These are phyloP conservation scores for Aquilaria agallochum DNA, from an alignment of 441 rosid species.

Conservation along the genomic window DNA sequence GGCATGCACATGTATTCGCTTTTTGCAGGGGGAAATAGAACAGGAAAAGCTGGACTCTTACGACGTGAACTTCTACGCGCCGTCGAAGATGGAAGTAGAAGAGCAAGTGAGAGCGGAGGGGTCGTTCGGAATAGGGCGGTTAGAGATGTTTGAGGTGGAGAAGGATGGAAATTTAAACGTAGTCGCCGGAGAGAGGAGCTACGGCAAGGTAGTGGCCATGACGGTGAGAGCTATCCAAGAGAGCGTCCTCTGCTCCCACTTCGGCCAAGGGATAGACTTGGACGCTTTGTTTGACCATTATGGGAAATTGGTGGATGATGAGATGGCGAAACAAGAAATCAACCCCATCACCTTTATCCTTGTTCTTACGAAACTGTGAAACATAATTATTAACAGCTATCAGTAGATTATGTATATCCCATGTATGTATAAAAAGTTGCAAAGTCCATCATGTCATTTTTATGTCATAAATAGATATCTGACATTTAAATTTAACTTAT, in stretches of 20 bases:
- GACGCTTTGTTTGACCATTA: conserved; percentile 57
- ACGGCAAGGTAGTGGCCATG: conserved; percentile 56
- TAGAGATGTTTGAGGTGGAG: conserved; percentile 48
- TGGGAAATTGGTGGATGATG: conserved; percentile 50
- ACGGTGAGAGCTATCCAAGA: conserved; percentile 86
- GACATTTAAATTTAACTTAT: too few species aligned
- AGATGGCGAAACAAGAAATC: conserved; percentile 51
- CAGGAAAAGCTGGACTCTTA: conserved; percentile 67
- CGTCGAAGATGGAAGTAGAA: conserved; percentile 64
- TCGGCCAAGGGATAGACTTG: conserved; percentile 54
- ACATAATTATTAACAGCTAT: too few species aligned
- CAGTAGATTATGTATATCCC: too few species aligned
- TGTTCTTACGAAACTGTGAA: conserved; percentile 53
- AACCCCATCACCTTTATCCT: conserved; percentile 53
- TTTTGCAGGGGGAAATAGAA: conserved; percentile 52
- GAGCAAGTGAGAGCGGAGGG: conserved; percentile 48
- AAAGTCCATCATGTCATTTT: too few species aligned
- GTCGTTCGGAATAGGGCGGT: conserved; percentile 41
- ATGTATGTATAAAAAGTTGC: too few species aligned
- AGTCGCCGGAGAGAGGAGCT: conserved; percentile 27
- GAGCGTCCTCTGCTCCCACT: conserved; percentile 59
- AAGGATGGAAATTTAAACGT: conserved; percentile 8
- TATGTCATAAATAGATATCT: too few species aligned
- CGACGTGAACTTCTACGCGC: conserved; percentile 69
- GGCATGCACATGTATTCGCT: neutral